These are phyloP conservation scores for Rhododendron williamsianum DNA, from an alignment of 148 eudicot species.

Conservation along the genomic window DNA sequence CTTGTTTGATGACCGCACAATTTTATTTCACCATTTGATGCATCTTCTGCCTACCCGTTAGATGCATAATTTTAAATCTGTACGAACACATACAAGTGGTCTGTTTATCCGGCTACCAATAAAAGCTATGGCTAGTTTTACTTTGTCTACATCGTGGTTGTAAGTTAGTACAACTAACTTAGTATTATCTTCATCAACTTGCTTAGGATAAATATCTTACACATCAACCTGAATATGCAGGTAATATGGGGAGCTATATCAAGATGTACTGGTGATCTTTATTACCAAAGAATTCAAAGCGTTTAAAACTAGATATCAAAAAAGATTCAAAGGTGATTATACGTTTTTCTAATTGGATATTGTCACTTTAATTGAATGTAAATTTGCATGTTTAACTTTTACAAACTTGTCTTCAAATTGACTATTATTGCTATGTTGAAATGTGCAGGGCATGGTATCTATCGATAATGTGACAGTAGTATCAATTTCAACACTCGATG, in stretches of 20 bases:
- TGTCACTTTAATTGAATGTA: neutral
- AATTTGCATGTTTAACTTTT: neutral
- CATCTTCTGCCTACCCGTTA: neutral
- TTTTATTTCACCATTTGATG: neutral
- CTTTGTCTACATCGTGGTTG: neutral
- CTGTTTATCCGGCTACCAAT: neutral
- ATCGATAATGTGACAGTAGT: slow-evolving; percentile 74
- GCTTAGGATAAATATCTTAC: neutral
- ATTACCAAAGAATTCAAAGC: slow-evolving; percentile 67
- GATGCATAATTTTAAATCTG: neutral
- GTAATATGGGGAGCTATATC: slow-evolving; percentile 90
- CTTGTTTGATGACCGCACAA: neutral
- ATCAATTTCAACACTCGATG: slow-evolving; percentile 60
- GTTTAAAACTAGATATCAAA: slow-evolving; percentile 70
- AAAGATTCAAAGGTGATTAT: slow-evolving; percentile 81
- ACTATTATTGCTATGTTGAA: neutral
- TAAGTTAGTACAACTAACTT: neutral
- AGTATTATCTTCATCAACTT: neutral
- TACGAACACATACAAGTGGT: neutral
- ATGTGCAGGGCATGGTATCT: slow-evolving; percentile 78
- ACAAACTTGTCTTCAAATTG: neutral
- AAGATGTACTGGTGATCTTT: slow-evolving; percentile 94
- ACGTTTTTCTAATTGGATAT: neutral
- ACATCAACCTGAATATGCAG: slow-evolving; percentile 31
- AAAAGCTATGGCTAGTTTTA: neutral